Base-by-base conservation (phyloP, 768 basidiomycete genomes). In the Sarcodon sp. region DNA sequence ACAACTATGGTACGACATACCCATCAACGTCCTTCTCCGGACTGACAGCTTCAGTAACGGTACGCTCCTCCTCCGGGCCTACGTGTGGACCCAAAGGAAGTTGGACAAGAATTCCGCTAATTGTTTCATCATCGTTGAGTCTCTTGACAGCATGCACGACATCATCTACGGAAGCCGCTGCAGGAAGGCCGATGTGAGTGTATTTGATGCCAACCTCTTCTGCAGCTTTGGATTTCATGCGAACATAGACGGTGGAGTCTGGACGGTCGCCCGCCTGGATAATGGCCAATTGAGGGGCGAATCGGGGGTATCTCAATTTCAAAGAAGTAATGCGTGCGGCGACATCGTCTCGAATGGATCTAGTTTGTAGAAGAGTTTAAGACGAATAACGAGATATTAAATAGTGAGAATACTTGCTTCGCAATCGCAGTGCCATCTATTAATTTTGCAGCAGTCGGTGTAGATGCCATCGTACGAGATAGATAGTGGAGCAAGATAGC, bases 1-100 rank as follows among this genome's bases (percentile, higher is more conserved):
- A 35, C 41, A 54, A 33, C 4, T 38, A 50, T 50, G 35, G 33
- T 36, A 44, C 13, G 32, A 64, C 73, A 48, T 57, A 92, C 89
- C 92, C 96, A 64, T 99, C 96, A 51, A 99, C 85, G 56, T 99
- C 96, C 68, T 99, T 99, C 62, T 83, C 77, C 13, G 91, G 90
- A 50, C 80, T 86, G 51, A 99, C 80, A 9, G 89, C 83, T 64
- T 98, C 94, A n/a, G 92, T 97, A 46, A 99, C 86, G 21, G 73
- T 73, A 47, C 91, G 83, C 62, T 96, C 93, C 18, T 80, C 90
- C 33, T 86, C 87, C 6, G 83, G 61, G 33, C 72, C 75, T 51
- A 97, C 77, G 52, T 92, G 87, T 27, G 82, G 74, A 9, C 87
- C 86, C 1, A 99, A 79, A 18, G 96, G 96, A 10, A 98, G 80